These are phyloP conservation scores for Achaetomium macrosporum DNA, from an alignment of 2,329 filamentous ascomycete species.

Conservation along the genomic window DNA sequence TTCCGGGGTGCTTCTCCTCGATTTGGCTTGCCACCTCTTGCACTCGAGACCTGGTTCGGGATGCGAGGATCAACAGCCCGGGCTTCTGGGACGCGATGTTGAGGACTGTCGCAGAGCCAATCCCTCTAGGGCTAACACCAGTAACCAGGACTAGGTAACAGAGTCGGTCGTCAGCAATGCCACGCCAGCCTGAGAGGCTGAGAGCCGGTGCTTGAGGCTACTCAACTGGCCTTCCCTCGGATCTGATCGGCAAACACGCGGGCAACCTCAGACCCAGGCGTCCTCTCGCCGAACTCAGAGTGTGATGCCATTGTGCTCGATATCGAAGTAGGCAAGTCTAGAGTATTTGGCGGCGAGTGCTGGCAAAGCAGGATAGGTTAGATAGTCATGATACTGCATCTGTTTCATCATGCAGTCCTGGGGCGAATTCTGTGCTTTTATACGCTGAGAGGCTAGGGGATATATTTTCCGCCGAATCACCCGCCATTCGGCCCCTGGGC, in stretches of 20 bases:
- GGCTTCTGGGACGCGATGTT: constrained; percentile 42
- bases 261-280: constrained; percentile 33
- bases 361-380: background rate
- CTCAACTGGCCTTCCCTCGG: constrained; percentile 28
- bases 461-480: constrained; percentile 11
- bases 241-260: constrained; percentile 26
- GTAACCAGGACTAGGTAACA: constrained; percentile 34
- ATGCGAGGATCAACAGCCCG: constrained; percentile 38
- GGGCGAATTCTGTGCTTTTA: background rate
- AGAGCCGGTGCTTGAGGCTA: background rate
- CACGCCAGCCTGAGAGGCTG: background rate
- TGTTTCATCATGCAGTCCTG: too few species aligned
- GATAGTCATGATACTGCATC: too few species aligned
- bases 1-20: constrained; percentile 29
- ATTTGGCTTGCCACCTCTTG: constrained; percentile 36
- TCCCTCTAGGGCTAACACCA: constrained; percentile 37
- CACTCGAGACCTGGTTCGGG: constrained; percentile 39
- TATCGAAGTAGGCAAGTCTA: background rate
- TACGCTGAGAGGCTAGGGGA: background rate
- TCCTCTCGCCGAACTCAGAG: constrained; percentile 30
- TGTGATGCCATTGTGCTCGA: constrained; percentile 30
- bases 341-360: background rate
- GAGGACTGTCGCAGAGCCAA: constrained; percentile 37
- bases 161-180: background rate
- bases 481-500: background rate